Percentiles rank a stretch among this genome's conserved stretches.
Evolutionary conservation across 495 filamentous ascomycete species (phyloP).

Genomic region (Clohesyomyces aquaticus): DNA sequence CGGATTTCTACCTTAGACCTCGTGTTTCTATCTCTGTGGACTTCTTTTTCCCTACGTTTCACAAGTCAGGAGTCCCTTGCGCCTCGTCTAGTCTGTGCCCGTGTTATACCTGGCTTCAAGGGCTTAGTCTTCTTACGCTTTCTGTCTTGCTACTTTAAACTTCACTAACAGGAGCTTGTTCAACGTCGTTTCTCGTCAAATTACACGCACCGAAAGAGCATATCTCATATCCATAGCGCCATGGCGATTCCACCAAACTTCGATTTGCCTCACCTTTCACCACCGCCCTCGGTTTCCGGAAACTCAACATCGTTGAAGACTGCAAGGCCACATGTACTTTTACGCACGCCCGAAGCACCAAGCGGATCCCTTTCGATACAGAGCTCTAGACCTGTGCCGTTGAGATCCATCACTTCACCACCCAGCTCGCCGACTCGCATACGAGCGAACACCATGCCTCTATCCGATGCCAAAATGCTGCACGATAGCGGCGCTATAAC

Average conservation of each 20-base stretch:
- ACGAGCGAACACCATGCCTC: conserved; percentile 14
- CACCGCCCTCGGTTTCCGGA: too few relatives aligned
- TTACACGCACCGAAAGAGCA: too few relatives aligned
- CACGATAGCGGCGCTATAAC: conserved; percentile 24
- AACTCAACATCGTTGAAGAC: background rate
- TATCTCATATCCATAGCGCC: too few relatives aligned
- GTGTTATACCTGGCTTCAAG: background rate
- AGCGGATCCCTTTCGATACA: background rate
- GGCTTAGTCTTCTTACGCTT: background rate
- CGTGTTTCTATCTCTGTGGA: background rate
- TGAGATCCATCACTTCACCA: conserved; percentile 9
- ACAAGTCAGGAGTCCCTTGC: background rate
- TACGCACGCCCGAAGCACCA: conserved; percentile 2
- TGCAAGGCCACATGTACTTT: conserved; percentile 10
- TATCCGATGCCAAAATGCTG: background rate
- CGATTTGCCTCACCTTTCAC: background rate
- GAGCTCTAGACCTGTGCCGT: background rate
- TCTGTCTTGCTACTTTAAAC: background rate
- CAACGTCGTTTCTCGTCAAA: background rate
- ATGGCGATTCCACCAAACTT: background rate
- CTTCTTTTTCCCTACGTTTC: background rate
- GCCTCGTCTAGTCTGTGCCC: background rate
- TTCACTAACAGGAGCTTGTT: background rate
- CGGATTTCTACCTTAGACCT: background rate
- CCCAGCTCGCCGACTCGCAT: conserved; percentile 16